These are phyloP conservation scores for Ceratocystiopsis minuta DNA, from an alignment of 2,329 filamentous ascomycete species.

Conservation along the genomic window DNA sequence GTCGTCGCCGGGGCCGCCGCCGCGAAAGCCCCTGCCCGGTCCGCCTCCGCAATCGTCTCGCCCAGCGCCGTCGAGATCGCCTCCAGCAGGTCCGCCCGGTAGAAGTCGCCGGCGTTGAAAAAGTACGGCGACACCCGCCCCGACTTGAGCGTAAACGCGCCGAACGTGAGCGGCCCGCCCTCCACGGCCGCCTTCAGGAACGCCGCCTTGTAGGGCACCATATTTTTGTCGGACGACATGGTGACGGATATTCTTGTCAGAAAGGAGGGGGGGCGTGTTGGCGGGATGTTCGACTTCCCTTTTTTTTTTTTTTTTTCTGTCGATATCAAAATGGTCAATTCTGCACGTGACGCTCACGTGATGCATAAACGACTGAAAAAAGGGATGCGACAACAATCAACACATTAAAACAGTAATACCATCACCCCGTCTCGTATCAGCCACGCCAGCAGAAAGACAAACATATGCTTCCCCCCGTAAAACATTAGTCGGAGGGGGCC, in stretches of 20 bases:
- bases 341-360: no score
- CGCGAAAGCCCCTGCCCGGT: constrained; percentile 4
- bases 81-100: constrained; percentile 58
- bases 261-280: no score
- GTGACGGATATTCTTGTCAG: background rate
- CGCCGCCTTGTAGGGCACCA: constrained; percentile 49
- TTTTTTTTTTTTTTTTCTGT: background rate
- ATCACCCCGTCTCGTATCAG: no score
- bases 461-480: no score
- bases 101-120: constrained; percentile 90
- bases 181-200: constrained; percentile 54
- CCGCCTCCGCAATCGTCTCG: constrained; percentile 27
- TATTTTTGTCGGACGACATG: constrained; percentile 10
- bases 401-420: no score
- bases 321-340: background rate
- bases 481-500: no score
- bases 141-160: constrained; percentile 79
- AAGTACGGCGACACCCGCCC: constrained; percentile 88
- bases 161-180: constrained; percentile 60
- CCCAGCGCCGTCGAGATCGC: constrained; percentile 74
- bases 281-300: background rate
- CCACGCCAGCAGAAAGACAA: no score
- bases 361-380: background rate
- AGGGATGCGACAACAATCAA: no score
- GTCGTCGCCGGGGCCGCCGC: background rate